A percentile compares a stretch with the other conserved stretches of the same genome.
phyloP scores from a whole-genome alignment of 2,329 filamentous ascomycete species.

The Fusarium redolens region DNA sequence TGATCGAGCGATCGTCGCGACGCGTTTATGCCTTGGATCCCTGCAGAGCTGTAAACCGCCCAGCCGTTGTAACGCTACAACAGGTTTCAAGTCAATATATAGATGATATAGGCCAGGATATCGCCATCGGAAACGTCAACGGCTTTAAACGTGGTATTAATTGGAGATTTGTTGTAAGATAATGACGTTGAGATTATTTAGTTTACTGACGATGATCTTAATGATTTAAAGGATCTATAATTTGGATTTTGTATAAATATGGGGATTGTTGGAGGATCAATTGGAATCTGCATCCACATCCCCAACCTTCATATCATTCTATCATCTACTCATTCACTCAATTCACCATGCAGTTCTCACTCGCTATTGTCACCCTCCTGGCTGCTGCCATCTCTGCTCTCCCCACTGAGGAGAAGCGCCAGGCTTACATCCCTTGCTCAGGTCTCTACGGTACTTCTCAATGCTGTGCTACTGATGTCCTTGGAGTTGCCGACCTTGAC shows the following conservation, averaged over 20 bases:
- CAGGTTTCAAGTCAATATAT: constrained; percentile 25
- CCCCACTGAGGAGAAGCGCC: constrained; percentile 49
- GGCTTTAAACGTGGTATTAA: constrained; percentile 6
- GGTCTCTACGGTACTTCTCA: constrained; percentile 58
- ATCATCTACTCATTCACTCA: constrained; percentile 9
- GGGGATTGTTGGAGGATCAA: neutral
- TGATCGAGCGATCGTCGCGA: constrained; percentile 8
- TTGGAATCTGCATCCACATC: neutral
- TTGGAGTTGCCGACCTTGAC: constrained; percentile 67
- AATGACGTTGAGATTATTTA: constrained; percentile 27
- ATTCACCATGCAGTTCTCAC: constrained; percentile 48
- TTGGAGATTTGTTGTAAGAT: constrained; percentile 1
- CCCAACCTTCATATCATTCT: neutral
- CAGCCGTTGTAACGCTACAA: constrained; percentile 31
- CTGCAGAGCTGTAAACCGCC: constrained; percentile 22
- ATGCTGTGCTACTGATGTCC: constrained; percentile 72
- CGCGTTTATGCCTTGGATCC: constrained; percentile 28
- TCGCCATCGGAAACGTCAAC: constrained; percentile 23
- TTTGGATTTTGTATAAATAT: constrained; percentile 24
- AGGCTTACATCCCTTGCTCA: constrained; percentile 55
- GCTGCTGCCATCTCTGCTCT: constrained; percentile 43
- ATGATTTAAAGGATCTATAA: neutral
- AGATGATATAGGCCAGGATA: constrained; percentile 28
- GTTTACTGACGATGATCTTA: neutral
- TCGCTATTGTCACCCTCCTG: constrained; percentile 43